Evolutionary conservation across 345 rosid species (phyloP).

Genomic region (Carallia pectinifolia): DNA sequence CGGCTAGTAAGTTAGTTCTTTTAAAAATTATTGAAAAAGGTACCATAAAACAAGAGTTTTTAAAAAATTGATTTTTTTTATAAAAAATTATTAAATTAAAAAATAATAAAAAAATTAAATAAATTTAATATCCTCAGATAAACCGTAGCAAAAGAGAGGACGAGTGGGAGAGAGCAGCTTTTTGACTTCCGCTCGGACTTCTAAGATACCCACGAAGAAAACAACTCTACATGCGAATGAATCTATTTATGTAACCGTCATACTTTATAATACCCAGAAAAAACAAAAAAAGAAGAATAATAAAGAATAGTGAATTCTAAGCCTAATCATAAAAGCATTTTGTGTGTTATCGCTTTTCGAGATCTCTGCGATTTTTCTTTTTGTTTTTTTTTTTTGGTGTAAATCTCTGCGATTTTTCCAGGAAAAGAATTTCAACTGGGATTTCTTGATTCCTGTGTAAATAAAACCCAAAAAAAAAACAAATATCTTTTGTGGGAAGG

Average conservation of each 20-base stretch:
- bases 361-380: conserved; percentile 16
- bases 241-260: background rate
- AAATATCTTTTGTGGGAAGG: conserved; percentile 13
- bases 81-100: background rate
- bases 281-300: background rate
- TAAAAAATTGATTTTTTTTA: too few relatives aligned
- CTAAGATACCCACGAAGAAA: background rate
- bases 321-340: background rate
- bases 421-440: background rate
- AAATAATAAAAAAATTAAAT: background rate
- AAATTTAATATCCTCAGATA: background rate
- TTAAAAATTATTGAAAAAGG: too few relatives aligned
- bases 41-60: too few relatives aligned
- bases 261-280: background rate
- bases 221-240: background rate
- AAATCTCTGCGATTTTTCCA: conserved; percentile 11
- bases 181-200: conserved; percentile 6
- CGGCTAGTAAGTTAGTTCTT: too few relatives aligned
- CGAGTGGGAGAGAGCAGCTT: conserved; percentile 11
- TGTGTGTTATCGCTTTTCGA: conserved; percentile 1
- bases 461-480: background rate
- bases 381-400: too few relatives aligned
- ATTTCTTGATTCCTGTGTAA: conserved; percentile 26
- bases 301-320: background rate
- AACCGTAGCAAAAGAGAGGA: background rate